Base-by-base conservation (phyloP, 2,329 filamentous ascomycete species). In the Trichoderma arundinaceum region DNA sequence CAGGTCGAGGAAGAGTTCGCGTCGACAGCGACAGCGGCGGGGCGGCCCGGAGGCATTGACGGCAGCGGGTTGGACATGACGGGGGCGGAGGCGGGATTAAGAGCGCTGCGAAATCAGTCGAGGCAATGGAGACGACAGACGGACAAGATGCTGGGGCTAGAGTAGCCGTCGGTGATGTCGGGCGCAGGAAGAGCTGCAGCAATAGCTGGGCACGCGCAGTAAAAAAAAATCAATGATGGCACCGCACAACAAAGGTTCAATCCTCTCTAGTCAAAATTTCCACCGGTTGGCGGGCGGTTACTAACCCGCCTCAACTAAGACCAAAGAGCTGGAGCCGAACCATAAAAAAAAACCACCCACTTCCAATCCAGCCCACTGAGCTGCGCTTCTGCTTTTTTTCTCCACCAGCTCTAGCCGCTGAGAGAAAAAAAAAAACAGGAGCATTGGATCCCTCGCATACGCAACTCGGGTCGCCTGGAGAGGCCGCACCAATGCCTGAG, bases 1-100 rank as follows among this genome's bases (percentile, higher is more conserved):
- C 93, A 97, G 64, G 95, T 81, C 53, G 91, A 90, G 54, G 91
- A 90, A 67, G 89, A 86, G 68, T 90, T 85, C 70, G 82, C 77
- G 65, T 85, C 80, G 71, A 87, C 77, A 48, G 82, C 80, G 61
- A 87, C 75, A 66, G 80, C 78, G 67, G 79, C 77, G 67, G 79
- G 77, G 67, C 76, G 77, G 68, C 77, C 76, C 64, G 80, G 78
- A 72, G 83, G 81, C 74, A 82, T 80, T 70, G 83, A 81, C 56
- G 82, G 80, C 69, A 79, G 79, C 70, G 82, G 79, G 76, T 79
- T 79, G 67, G 80, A 77, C 79, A 81, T 83, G 71, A 59, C 41
- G 71, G 69, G 69, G 69, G 66, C 66, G 68, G 41, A 15, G 69
- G 71, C 62, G 65, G 68, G 57, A 66, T 65, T 48, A 60, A 68